Base-by-base conservation (phyloP, 805 yeast species). In the Kuraishia floccosa region DNA sequence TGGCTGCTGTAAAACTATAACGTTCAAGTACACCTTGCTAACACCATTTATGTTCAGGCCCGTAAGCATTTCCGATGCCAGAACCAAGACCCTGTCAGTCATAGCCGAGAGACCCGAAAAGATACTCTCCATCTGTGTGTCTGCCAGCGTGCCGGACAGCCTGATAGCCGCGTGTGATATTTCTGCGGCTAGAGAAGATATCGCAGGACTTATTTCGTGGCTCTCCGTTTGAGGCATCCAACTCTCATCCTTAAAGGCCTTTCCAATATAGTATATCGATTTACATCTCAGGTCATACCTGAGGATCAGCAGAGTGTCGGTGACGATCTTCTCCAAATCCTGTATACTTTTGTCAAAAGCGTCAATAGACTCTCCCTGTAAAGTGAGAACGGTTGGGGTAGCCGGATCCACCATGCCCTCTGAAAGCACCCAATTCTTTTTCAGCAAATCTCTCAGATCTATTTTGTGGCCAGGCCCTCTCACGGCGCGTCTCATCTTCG, bases 1-100 rank as follows among this genome's bases (percentile, higher is more conserved):
- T 67, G 75, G 69, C 47, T 79, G 87, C 52, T 76, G 85, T 26
- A 79, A 51, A 1, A 79, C 74, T 31, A 72, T 60, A 14, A 80
- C 70, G 46, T 79, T 79, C 40, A 72, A 58, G 35, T 71, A 54
- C 37, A 80, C 55, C 39, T 70, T 66, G 40, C 68, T 65, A 33
- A 77, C 60, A 21, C 89, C 87, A 37, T 66, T 63, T 13, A 54
- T 53, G 47, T 76, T 77, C 42, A 77, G 56, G 29, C 58, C 62
- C 14, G 50, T 49, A 6, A 81, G 58, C 32, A 65, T 51, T 17
- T 56, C 56, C 4, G 81, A 66, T 14, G 74, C 78, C 20, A 49
- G 50, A 4, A 80, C 65, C 28, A 75, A 52, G 18, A 72, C 47
- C 33, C 56, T 52, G 43, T 74, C 74, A 36, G 77, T 54, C 42